These are phyloP conservation scores for Aegilops tauschii DNA, from an alignment of 176 grass and related monocot genomes.

Conservation along the genomic window DNA sequence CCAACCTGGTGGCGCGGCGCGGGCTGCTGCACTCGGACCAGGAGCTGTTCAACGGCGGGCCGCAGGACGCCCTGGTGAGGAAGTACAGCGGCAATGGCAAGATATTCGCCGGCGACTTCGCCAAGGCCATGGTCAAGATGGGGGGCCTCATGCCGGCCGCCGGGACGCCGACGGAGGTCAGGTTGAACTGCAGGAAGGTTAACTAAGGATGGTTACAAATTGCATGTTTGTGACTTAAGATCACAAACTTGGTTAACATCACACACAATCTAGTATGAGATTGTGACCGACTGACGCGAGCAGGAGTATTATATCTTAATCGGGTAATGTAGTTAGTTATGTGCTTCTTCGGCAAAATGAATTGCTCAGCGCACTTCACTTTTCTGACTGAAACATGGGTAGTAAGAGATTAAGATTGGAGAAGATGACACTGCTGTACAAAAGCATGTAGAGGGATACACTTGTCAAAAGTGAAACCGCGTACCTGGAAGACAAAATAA, in stretches of 20 bases:
- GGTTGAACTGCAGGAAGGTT: conserved; percentile 57
- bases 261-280: neutral
- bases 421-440: too few species aligned
- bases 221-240: neutral
- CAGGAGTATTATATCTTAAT: neutral
- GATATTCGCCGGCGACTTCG: conserved; percentile 55
- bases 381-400: neutral
- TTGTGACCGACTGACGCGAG: neutral
- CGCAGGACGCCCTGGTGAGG: conserved; percentile 46
- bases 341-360: neutral
- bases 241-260: neutral
- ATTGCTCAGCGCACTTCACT: neutral
- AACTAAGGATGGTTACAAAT: conserved; percentile 21
- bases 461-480: too few species aligned
- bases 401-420: too few species aligned
- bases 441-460: too few species aligned
- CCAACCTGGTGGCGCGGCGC: conserved; percentile 23
- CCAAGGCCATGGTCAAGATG: conserved; percentile 72
- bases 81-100: conserved; percentile 43
- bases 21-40: conserved; percentile 73
- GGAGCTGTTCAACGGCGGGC: conserved; percentile 67
- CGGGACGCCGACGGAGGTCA: conserved; percentile 54
- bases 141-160: conserved; percentile 38
- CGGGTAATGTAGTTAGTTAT: neutral
- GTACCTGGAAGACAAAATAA: too few species aligned